Conservation (phyloP, 495 filamentous ascomycete genomes). For the Aspergillus kassunensis region DNA sequence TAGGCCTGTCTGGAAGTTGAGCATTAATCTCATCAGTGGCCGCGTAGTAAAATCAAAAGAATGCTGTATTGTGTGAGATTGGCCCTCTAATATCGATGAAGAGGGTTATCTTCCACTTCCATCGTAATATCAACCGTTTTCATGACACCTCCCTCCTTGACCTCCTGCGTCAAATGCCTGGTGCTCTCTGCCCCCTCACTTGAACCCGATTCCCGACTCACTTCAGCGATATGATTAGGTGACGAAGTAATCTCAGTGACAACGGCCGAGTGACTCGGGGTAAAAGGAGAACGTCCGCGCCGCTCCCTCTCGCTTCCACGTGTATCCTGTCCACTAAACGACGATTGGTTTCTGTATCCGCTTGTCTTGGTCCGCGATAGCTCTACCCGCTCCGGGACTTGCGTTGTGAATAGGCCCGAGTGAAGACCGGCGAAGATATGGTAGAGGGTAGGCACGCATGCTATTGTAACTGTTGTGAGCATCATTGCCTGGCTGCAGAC, state of each 20-base stretch:
- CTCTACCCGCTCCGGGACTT: slow-evolving; percentile 21
- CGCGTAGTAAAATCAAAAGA: no score
- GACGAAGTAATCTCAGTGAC: slow-evolving; percentile 9
- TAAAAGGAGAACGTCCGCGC: neutral
- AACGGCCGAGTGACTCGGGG: neutral
- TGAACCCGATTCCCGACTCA: slow-evolving; percentile 1
- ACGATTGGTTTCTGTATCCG: slow-evolving; percentile 15
- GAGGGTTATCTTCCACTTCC: slow-evolving; percentile 10
- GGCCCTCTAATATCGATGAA: no score
- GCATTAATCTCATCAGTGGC: no score
- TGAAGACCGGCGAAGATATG: slow-evolving; percentile 34
- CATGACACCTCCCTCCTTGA: slow-evolving; percentile 10
- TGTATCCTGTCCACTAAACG: neutral
- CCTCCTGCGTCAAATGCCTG: slow-evolving; percentile 16
- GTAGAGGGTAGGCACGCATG: slow-evolving; percentile 35
- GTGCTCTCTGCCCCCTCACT: slow-evolving; percentile 18
- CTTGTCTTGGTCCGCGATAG: slow-evolving; percentile 15
- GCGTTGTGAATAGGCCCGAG: slow-evolving; percentile 31
- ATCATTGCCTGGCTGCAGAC: slow-evolving; percentile 25
- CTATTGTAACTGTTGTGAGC: slow-evolving; percentile 24
- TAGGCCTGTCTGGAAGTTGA: no score
- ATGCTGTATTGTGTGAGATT: no score
- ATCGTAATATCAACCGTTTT: slow-evolving; percentile 24
- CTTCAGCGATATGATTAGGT: neutral
- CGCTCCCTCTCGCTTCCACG: neutral